phyloP scores from a whole-genome alignment of 2,329 filamentous ascomycete genomes.

The Aureobasidium sp. region DNA sequence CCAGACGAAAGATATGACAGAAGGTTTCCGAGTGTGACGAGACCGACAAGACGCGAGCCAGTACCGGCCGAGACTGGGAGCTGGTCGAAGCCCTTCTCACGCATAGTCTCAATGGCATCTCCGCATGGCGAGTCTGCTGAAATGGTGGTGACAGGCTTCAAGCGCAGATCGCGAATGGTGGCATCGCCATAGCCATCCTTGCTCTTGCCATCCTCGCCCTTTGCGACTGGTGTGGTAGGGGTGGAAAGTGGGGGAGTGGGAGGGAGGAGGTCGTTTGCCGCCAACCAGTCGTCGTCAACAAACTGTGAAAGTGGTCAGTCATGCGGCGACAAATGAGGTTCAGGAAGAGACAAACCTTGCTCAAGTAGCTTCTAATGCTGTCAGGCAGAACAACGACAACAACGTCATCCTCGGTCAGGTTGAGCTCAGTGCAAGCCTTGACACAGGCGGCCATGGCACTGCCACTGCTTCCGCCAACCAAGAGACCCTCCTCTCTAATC shows the following conservation, averaged over 20 bases:
- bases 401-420: conserved; percentile 74
- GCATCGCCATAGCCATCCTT: conserved; percentile 68
- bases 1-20: conserved; percentile 83
- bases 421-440: conserved; percentile 66
- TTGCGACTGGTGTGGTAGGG: conserved; percentile 24
- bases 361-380: conserved; percentile 93
- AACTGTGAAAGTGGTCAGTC: conserved; percentile 47
- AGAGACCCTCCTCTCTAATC: conserved; percentile 87
- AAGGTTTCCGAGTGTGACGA: conserved; percentile 91
- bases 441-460: conserved; percentile 81
- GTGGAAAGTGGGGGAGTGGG: conserved; percentile 45
- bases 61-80: conserved; percentile 72
- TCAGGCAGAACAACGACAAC: conserved; percentile 90
- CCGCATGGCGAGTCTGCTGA: conserved; percentile 63
- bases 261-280: conserved; percentile 85
- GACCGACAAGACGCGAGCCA: conserved; percentile 66
- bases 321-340: background rate
- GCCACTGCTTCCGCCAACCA: conserved; percentile 89
- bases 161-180: conserved; percentile 72
- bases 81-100: conserved; percentile 96
- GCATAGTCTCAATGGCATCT: conserved; percentile 94
- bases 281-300: conserved; percentile 97
- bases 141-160: conserved; percentile 91
- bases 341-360: conserved; percentile 52
- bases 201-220: conserved; percentile 32